A percentile compares a stretch with the other conserved stretches of the same genome.
Conservation (phyloP, 371 early-diverging fungal genomes). For the Umbelopsis sp. region DNA sequence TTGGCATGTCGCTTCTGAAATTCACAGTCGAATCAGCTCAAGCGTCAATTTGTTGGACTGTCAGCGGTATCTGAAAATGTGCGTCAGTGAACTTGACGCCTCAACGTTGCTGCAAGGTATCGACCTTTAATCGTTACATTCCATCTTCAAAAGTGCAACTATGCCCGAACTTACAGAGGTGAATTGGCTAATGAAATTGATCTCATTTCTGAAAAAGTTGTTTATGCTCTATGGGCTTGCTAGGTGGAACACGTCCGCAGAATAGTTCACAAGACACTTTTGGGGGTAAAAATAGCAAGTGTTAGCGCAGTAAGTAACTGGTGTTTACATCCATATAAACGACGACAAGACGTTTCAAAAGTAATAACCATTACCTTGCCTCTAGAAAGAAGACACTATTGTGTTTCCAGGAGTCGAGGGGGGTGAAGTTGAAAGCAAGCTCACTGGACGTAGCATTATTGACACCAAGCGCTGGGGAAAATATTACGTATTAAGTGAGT, state of each 20-base stretch:
- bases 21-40: no score
- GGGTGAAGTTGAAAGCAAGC: constrained; percentile 32
- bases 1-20: neutral
- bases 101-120: neutral
- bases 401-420: constrained; percentile 33
- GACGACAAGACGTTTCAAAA: neutral
- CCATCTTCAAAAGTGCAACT: neutral
- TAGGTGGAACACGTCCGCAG: constrained; percentile 48
- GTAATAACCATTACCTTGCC: neutral
- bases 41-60: constrained; percentile 8
- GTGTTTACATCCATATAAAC: neutral
- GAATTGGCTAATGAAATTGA: neutral
- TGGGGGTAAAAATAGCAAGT: constrained; percentile 42
- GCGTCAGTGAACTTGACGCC: constrained; percentile 14
- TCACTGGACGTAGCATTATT: constrained; percentile 43
- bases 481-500: constrained; percentile 53
- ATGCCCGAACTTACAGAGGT: constrained; percentile 47
- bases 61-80: neutral
- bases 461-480: constrained; percentile 66
- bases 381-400: constrained; percentile 28
- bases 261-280: constrained; percentile 39
- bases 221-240: neutral
- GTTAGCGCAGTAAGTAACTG: constrained; percentile 37
- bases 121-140: neutral
- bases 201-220: neutral